Evolutionary conservation across 2,329 filamentous ascomycete species (phyloP).

Genomic region (Aspergillus sp.): DNA sequence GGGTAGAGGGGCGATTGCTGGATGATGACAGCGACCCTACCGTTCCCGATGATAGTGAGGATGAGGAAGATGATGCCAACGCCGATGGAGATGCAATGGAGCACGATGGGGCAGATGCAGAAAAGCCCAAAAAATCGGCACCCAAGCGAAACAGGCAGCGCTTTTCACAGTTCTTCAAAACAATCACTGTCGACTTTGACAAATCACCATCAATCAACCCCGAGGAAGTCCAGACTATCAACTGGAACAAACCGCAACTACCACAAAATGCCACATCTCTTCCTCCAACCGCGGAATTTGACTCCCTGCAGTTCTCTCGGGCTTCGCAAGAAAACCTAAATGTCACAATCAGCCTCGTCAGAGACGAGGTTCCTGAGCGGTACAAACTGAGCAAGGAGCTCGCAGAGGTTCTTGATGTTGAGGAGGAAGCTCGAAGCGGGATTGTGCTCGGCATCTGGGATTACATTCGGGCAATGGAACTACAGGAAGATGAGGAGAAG

Average conservation of each 20-base stretch:
- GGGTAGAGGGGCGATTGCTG: slow-evolving; percentile 82
- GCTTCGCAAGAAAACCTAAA: slow-evolving; percentile 90
- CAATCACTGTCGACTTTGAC: slow-evolving; percentile 49
- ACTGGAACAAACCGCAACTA: slow-evolving; percentile 78
- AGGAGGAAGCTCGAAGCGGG: slow-evolving; percentile 81
- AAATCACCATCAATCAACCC: slow-evolving; percentile 35
- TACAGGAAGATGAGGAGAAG: slow-evolving; percentile 95
- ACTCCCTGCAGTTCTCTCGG: slow-evolving; percentile 85
- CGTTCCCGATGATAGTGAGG: slow-evolving; percentile 46
- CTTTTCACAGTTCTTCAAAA: slow-evolving; percentile 49
- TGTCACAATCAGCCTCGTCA: slow-evolving; percentile 77
- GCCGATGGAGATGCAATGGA: slow-evolving; percentile 37
- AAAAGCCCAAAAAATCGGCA: slow-evolving; percentile 20
- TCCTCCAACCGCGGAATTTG: slow-evolving; percentile 73
- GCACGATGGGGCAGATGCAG: slow-evolving; percentile 57
- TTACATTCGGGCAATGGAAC: slow-evolving; percentile 77
- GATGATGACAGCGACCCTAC: slow-evolving; percentile 60
- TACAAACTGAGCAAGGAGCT: slow-evolving; percentile 75
- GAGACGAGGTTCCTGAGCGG: slow-evolving; percentile 81
- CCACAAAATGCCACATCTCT: slow-evolving; percentile 47
- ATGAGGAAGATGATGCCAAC: slow-evolving; percentile 31
- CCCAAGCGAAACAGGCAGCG: slow-evolving; percentile 32
- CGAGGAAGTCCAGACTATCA: slow-evolving; percentile 51
- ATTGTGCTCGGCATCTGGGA: slow-evolving; percentile 92
- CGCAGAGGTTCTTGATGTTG: slow-evolving; percentile 77